Evolutionary conservation across 805 yeast genomes (phyloP), one percentile per base, ranked within the genome.

Genomic region (Wickerhamiella occidentalis): DNA sequence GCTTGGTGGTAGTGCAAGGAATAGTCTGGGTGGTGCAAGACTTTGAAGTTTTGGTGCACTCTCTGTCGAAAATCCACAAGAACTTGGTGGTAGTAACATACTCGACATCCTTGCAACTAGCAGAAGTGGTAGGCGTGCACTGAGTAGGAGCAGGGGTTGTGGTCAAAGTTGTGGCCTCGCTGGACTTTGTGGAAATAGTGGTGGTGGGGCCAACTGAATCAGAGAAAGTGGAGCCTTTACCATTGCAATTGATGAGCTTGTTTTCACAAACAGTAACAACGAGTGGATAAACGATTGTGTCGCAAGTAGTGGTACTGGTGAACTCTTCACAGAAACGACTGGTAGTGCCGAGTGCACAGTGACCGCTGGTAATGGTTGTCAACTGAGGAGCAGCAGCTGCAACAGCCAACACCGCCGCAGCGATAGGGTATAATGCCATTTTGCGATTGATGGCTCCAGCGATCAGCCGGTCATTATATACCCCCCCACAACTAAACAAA

Each of bases 231-330:
- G 37, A 22, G 17, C 47, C 40, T 4, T 19, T 17, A 7, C 47
- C 47, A 23, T 35, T 35, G 21, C 47, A 44, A 25, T 44, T 33
- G 15, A 19, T 11, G 1, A 44, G n/a, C 4, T 21, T 21, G 22
- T 44, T 33, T 25, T 44, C 47, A 22, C 47, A 44, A 5, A 44
- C 47, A 15, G 47, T 44, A 2, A 44, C 47, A 5, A 44, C 25
- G 23, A 44, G 25, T 11, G 47, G 47, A 23, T 44, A 44, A 4
- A 44, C 47, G 30, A 44, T 35, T 3, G 47, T 35, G 29, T 44
- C 47, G 22, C 47, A 44, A 3, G 47, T 44, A 23, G 47, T 44
- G n/a, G 19, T 30, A 22, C 29, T 44, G 17, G 47, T 44, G 40
- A 21, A 33, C 30, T 44, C 47, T 4, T n/a, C 12, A 35, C 47